phyloP scores from a whole-genome alignment of 352 stramenopile species.

The Blastocystis sp. region DNA sequence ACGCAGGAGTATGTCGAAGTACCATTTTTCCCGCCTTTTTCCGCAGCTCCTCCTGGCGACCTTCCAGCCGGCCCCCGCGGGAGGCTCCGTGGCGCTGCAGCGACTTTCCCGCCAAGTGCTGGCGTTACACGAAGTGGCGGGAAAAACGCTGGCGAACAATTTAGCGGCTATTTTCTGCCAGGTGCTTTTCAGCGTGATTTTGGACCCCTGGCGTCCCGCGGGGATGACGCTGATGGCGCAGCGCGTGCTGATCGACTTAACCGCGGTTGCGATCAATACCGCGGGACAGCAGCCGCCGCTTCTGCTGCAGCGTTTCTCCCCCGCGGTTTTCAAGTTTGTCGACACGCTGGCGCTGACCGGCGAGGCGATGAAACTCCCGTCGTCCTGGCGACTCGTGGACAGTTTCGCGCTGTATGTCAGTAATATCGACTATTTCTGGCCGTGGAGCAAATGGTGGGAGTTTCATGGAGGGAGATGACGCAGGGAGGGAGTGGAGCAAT shows the following conservation, averaged over 20 bases:
- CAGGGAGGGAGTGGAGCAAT: constrained; percentile 33
- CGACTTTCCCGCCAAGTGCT: background rate
- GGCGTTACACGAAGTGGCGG: background rate
- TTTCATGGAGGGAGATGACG: background rate
- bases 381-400: background rate
- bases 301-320: constrained; percentile 28
- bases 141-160: constrained; percentile 31
- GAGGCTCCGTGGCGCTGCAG: background rate
- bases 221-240: background rate
- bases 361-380: background rate
- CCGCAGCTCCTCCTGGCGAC: background rate
- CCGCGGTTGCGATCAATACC: background rate
- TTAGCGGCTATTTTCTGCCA: constrained; percentile 13
- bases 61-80: background rate
- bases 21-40: background rate
- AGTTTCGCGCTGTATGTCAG: constrained; percentile 13
- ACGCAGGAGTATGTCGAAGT: constrained; percentile 25
- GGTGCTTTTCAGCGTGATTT: constrained; percentile 6
- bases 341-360: constrained; percentile 6
- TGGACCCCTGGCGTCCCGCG: background rate
- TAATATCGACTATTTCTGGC: constrained; percentile 54
- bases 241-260: background rate
- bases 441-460: constrained; percentile 26
- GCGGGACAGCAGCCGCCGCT: background rate
- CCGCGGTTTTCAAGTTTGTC: constrained; percentile 27